These are phyloP conservation scores for Stromatinia cepivora DNA, from an alignment of 2,329 filamentous ascomycete species.

Conservation along the genomic window DNA sequence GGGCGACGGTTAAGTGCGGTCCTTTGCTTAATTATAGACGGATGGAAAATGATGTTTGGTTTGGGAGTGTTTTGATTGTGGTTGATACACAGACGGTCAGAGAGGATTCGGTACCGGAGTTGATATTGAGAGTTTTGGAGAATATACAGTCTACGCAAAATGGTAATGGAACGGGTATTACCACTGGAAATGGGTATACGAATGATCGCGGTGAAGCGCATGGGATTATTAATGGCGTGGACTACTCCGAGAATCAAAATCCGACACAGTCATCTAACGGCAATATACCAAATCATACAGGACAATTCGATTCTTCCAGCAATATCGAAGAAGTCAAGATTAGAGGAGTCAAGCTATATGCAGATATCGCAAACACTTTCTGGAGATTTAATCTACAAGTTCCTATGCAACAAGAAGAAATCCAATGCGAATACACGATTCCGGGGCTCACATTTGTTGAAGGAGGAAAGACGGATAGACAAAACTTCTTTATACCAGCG, in stretches of 20 bases:
- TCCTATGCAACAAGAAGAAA: constrained; percentile 69
- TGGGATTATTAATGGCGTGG: constrained; percentile 39
- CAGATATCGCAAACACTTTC: constrained; percentile 73
- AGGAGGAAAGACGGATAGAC: constrained; percentile 57
- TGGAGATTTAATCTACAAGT: constrained; percentile 87
- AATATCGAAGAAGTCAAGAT: constrained; percentile 44
- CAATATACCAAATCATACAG: neutral
- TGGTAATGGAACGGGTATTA: constrained; percentile 34
- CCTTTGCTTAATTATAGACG: constrained; percentile 76
- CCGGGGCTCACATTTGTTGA: constrained; percentile 63
- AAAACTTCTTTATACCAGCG: constrained; percentile 82
- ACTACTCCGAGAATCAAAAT: constrained; percentile 38
- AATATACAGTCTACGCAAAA: constrained; percentile 17
- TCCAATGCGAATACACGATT: constrained; percentile 77
- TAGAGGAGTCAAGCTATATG: constrained; percentile 61
- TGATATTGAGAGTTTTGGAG: constrained; percentile 51
- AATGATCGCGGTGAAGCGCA: constrained; percentile 28
- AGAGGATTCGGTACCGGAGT: constrained; percentile 55
- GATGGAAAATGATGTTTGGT: constrained; percentile 70
- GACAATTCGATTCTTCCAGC: neutral
- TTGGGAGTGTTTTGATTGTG: constrained; percentile 84
- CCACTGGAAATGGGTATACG: constrained; percentile 12
- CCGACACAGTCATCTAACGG: neutral
- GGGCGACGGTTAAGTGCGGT: constrained; percentile 65
- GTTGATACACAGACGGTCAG: constrained; percentile 65